phyloP scores from a whole-genome alignment of 768 basidiomycete genomes.

The Saitozyma podzolica region DNA sequence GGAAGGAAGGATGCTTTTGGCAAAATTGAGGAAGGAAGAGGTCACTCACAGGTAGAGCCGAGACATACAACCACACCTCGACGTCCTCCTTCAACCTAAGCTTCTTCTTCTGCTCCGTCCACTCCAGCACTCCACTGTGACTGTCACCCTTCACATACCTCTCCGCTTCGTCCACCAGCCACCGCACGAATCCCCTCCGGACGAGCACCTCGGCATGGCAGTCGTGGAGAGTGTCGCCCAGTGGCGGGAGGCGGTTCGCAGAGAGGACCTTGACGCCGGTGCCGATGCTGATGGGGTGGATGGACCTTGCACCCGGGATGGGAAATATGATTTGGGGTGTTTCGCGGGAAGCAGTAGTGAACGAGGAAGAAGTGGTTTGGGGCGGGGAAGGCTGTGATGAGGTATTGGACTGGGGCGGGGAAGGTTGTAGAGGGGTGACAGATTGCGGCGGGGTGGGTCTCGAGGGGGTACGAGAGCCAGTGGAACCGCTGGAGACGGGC shows the following conservation, averaged over 20 bases:
- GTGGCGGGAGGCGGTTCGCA: conserved; percentile 60
- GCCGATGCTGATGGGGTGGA: conserved; percentile 12
- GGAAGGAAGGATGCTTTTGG: too few relatives aligned
- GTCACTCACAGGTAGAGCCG: conserved; percentile 62
- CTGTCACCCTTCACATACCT: not conserved
- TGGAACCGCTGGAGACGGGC: too few relatives aligned
- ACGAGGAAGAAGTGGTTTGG: conserved; percentile 67
- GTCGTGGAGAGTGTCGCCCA: conserved; percentile 82
- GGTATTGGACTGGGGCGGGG: conserved; percentile 21
- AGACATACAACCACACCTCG: conserved; percentile 71
- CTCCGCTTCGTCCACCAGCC: conserved; percentile 72
- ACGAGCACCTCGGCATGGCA: conserved; percentile 92
- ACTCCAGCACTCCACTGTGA: conserved; percentile 16
- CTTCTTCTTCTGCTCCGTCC: conserved; percentile 13
- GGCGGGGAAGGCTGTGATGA: conserved; percentile 67
- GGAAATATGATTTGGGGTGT: conserved; percentile 66
- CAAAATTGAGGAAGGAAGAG: too few relatives aligned
- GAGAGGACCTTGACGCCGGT: conserved; percentile 89
- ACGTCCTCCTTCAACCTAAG: conserved; percentile 57
- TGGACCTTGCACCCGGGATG: not conserved
- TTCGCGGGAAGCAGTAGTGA: conserved; percentile 79
- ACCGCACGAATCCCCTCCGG: conserved; percentile 71
- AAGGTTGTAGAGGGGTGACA: not conserved
- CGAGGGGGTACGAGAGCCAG: too few relatives aligned
- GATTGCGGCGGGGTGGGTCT: too few relatives aligned